Evolutionary conservation across 805 yeast genomes (phyloP).

Genomic region (Pichia exigua): DNA sequence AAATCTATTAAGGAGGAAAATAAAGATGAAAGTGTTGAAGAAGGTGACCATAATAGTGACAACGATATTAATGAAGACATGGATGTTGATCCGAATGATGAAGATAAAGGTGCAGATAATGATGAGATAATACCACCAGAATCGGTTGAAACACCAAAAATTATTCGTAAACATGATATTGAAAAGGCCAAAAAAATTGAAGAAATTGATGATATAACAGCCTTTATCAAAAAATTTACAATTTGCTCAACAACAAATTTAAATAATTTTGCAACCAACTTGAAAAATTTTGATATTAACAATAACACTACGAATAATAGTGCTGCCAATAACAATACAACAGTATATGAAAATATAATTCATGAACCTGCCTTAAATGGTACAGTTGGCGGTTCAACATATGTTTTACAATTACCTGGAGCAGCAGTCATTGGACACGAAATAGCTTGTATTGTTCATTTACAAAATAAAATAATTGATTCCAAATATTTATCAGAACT

Average conservation of each 20-base stretch:
- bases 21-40: constrained; percentile 3
- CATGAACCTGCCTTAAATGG: constrained; percentile 28
- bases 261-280: neutral
- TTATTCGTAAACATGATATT: constrained; percentile 17
- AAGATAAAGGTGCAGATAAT: constrained; percentile 2
- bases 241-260: constrained; percentile 28
- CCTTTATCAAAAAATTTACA: constrained; percentile 32
- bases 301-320: neutral
- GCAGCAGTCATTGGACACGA: constrained; percentile 34
- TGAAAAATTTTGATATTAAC: neutral
- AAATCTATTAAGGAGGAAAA: constrained; percentile 7
- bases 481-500: constrained; percentile 32
- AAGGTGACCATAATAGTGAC: neutral
- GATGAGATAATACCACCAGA: constrained; percentile 4
- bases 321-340: neutral
- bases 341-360: constrained; percentile 20
- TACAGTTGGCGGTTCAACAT: constrained; percentile 31
- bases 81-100: constrained; percentile 5
- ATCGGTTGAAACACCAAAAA: constrained; percentile 17
- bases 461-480: constrained; percentile 34
- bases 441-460: constrained; percentile 35
- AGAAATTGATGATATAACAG: constrained; percentile 24
- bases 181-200: constrained; percentile 15
- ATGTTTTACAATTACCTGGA: constrained; percentile 39
- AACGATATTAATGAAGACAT: neutral